Evolutionary conservation across 345 rosid genomes (phyloP).

Genomic region (Firmiana major): DNA sequence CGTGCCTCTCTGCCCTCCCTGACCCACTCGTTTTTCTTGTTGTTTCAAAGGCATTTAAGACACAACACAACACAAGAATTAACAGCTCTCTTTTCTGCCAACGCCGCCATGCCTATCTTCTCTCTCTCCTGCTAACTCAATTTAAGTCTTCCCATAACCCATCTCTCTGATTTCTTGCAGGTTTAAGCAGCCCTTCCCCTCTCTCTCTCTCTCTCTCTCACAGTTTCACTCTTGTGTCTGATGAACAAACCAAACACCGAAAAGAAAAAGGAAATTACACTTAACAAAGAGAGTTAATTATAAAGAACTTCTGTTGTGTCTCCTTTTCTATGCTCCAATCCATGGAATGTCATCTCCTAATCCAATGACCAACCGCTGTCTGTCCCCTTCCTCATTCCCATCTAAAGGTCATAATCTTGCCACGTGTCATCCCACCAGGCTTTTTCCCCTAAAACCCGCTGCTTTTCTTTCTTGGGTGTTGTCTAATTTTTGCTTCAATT

Average conservation of each 20-base stretch:
- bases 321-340: background rate
- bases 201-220: background rate
- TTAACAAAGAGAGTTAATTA: background rate
- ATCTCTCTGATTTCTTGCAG: slow-evolving; percentile 32
- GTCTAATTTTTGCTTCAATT: background rate
- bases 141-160: slow-evolving; percentile 34
- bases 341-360: slow-evolving; percentile 18
- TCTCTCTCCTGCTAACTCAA: slow-evolving; percentile 37
- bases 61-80: slow-evolving; percentile 24
- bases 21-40: slow-evolving; percentile 10
- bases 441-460: slow-evolving; percentile 56
- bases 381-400: slow-evolving; percentile 17
- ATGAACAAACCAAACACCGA: background rate
- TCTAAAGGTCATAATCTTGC: slow-evolving; percentile 13
- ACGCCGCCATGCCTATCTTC: slow-evolving; percentile 59
- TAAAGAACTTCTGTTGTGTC: background rate
- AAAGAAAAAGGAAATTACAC: background rate
- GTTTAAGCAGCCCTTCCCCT: background rate
- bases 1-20: background rate
- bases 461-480: slow-evolving; percentile 2
- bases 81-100: slow-evolving; percentile 52
- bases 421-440: slow-evolving; percentile 34
- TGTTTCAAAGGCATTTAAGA: slow-evolving; percentile 20
- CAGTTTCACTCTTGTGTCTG: background rate
- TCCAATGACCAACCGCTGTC: slow-evolving; percentile 2